Evolutionary conservation across 495 filamentous ascomycete genomes (phyloP), one percentile per base, ranked within the genome.

Genomic region (Penicillium macrosclerotiorum): DNA sequence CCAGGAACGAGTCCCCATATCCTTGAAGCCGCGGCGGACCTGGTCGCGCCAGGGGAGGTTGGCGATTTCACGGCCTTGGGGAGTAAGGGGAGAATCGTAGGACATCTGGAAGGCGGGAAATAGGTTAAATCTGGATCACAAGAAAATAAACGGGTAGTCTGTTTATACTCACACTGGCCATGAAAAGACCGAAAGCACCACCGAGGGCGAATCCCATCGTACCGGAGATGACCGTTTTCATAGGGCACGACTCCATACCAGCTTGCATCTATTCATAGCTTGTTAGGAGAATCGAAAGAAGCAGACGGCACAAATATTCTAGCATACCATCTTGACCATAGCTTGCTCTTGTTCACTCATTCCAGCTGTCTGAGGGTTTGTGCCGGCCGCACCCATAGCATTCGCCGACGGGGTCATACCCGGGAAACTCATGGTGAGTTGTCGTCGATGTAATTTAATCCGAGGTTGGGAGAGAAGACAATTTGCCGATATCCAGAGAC

Each of bases 131-230:
- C 1, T 42, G 29, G 31, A 43, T 17, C 18, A 12, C 18, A 7
- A 3, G 37, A 13, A 8, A 43, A 16, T n/a, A n/a, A n/a, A n/a
- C n/a, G n/a, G n/a, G n/a, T n/a, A 23, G 29, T 7, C 37, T 27
- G 13, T 22, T 27, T 45, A 20, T 14, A 76, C 84, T 45, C 79
- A 91, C 85, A 64, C 85, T 87, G 42, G 91, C 89, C 89, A 95
- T 96, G 67, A 96, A 96, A 49, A 96, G 72, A 37, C 91, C 91
- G 53, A 96, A 96, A n/a, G 88, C 67, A 53, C 89, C 92, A 41
- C 91, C 91, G 30, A 96, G 81, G 20, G 81, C 91, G 59, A 96
- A 95, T 8, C 91, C 91, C 75, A 89, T 89, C 13, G 77, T 85
- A 27, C 90, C 92, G 2, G 88, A 81, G 36, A 96, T 80, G 42